Evolutionary conservation across 192 early-diverging fungal species (phyloP), one percentile per base, ranked within the genome.

Genomic region (Coemansia sp.): DNA sequence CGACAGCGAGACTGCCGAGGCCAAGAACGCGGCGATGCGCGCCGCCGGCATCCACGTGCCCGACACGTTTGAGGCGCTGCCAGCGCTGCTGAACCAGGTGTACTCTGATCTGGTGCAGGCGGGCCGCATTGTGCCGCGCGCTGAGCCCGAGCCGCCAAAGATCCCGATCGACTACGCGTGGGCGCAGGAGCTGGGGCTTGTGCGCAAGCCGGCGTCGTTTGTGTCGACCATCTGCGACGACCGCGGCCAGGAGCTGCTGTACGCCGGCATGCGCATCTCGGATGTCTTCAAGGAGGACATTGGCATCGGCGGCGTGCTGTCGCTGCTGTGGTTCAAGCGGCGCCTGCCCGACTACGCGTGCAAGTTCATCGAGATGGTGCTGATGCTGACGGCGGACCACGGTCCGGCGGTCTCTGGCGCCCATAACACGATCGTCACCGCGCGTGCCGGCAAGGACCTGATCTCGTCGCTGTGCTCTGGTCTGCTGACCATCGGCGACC

Each of bases 341-440:
- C 89, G 96, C 54, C 81, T 98, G 59, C 96, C 96, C 13, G 84
- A 82, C 50, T 98, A 95, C 76, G 96, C 96, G 15, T 87, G 90
- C 82, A 91, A 90, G 85, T 98, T 98, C 74, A 96, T 98, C 61
- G 96, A 98, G 84, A 98, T 98, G 96, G 94, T 97, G 20, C 86
- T 98, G 37, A 98, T 98, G 96, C 85, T 98, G 68, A 98, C 96
- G 5, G 96, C 96, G 19, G 96, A 98, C 86, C 96, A 98, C 83
- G 96, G 96, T 28, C 96, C 96, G 2, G 96, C 96, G 37, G 96
- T 98, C 17, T 95, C 93, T 57, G 96, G 94, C 60, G 95, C 91
- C 3, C 87, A 89, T 72, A 93, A 91, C 83, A 91, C 91, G 22
- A 93, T 93, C 59, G 92, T 94, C 31, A 94, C 92, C 15, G 88